A percentile compares a stretch with the other conserved stretches of the same genome.
Conservation (phyloP, 352 stramenopile genomes). For the Saprolegnia parasitica region DNA sequence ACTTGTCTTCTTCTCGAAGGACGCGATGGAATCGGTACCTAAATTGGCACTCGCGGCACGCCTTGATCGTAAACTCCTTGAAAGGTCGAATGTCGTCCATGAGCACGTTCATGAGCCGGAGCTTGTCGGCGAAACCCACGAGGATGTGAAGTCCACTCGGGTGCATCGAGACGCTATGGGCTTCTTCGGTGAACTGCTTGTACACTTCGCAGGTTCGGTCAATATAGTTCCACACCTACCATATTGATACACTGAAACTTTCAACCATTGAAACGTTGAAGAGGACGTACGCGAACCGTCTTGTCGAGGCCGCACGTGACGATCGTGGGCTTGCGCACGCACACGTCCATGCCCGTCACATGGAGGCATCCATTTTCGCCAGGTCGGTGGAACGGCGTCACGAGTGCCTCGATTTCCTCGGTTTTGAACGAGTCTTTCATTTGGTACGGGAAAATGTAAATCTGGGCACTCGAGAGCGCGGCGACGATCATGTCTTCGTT, state of each 20-base stretch:
- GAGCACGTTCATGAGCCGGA: conserved; percentile 88
- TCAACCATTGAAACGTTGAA: background rate
- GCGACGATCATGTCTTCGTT: conserved; percentile 72
- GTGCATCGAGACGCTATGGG: conserved; percentile 85
- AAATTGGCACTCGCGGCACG: conserved; percentile 77
- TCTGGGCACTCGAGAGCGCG: conserved; percentile 54
- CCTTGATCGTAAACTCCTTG: conserved; percentile 85
- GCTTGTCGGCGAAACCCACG: conserved; percentile 87
- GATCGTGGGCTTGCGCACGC: conserved; percentile 87
- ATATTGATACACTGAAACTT: background rate
- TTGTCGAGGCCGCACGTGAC: conserved; percentile 87
- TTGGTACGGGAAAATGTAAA: conserved; percentile 74
- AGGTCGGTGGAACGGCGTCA: conserved; percentile 66
- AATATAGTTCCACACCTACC: conserved; percentile 90
- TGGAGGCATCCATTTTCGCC: conserved; percentile 53
- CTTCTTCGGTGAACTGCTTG: conserved; percentile 87
- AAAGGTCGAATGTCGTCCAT: conserved; percentile 91
- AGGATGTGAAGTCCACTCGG: conserved; percentile 86
- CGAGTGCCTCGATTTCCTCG: conserved; percentile 67
- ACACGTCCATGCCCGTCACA: conserved; percentile 89
- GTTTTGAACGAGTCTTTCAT: conserved; percentile 35
- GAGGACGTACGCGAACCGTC: conserved; percentile 52
- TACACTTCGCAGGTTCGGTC: conserved; percentile 80
- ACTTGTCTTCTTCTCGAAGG: background rate
- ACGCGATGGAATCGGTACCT: conserved; percentile 16